phyloP scores from a whole-genome alignment of 2,329 filamentous ascomycete genomes.

The Aspergillus alliaceus region DNA sequence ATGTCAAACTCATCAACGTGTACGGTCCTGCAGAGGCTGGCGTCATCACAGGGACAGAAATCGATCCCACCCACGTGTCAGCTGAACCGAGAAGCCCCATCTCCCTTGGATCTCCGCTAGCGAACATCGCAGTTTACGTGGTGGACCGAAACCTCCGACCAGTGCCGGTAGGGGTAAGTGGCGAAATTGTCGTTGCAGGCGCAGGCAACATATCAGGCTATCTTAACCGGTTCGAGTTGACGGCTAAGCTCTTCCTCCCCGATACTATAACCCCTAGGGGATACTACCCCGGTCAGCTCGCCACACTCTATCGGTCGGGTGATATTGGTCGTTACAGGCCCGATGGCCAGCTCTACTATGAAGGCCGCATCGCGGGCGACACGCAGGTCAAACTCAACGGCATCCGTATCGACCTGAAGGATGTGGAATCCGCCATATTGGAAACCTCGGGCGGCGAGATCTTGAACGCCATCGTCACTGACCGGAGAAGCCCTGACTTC shows the following conservation, averaged over 20 bases:
- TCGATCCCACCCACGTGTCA: no score
- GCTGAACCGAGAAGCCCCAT: no score
- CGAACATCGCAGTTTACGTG: conserved; percentile 43
- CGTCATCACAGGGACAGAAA: no score
- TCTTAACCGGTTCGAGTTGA: conserved; percentile 15
- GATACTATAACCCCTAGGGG: conserved; percentile 7
- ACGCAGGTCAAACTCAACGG: conserved; percentile 27
- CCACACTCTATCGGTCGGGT: conserved; percentile 26
- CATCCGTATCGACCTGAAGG: conserved; percentile 46
- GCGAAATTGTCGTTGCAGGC: conserved; percentile 45
- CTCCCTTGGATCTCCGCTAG: conserved; percentile 26
- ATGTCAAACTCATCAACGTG: conserved; percentile 21
- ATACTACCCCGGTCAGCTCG: background rate
- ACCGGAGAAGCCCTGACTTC: conserved; percentile 16
- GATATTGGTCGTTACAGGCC: conserved; percentile 25
- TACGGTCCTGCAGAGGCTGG: conserved; percentile 34
- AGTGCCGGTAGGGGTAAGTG: conserved; percentile 42
- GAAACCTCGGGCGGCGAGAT: conserved; percentile 23
- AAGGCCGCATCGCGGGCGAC: conserved; percentile 27
- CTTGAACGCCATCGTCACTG: conserved; percentile 29
- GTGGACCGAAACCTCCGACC: conserved; percentile 41
- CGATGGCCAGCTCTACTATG: conserved; percentile 27
- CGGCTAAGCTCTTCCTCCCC: conserved; percentile 18
- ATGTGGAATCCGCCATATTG: conserved; percentile 39
- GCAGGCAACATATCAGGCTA: conserved; percentile 21